These are phyloP conservation scores for Extremus antarcticus DNA, from an alignment of 495 filamentous ascomycete species.

Conservation along the genomic window DNA sequence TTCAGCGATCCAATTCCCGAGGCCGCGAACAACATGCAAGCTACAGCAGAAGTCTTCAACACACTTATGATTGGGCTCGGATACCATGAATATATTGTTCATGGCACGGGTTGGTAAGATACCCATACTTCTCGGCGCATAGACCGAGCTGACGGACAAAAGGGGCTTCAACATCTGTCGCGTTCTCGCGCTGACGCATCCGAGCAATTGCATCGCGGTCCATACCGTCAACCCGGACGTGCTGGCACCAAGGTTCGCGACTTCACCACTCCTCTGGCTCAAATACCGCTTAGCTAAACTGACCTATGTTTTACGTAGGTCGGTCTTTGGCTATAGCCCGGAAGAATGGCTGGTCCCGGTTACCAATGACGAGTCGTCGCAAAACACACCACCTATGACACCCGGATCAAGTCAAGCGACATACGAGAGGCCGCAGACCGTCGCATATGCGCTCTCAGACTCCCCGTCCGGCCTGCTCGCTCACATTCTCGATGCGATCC, in stretches of 20 bases:
- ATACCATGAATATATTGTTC: constrained; percentile 28
- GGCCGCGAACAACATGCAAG: constrained; percentile 25
- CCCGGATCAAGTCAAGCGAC: neutral
- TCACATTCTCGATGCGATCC: constrained; percentile 26
- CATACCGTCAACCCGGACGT: constrained; percentile 31
- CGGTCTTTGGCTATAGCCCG: constrained; percentile 27
- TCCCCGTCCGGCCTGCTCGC: constrained; percentile 29
- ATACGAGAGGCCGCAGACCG: constrained; percentile 25
- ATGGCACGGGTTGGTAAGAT: constrained; percentile 29
- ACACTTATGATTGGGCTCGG: constrained; percentile 29
- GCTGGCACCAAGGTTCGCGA: constrained; percentile 20
- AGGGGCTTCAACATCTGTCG: constrained; percentile 33
- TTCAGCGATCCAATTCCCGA: constrained; percentile 29
- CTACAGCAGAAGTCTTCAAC: constrained; percentile 27
- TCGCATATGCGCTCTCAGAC: constrained; percentile 30
- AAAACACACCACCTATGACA: constrained; percentile 1
- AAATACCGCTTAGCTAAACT: constrained; percentile 24
- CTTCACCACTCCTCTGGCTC: constrained; percentile 12
- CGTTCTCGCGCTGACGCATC: constrained; percentile 26
- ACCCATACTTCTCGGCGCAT: neutral
- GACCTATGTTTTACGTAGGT: constrained; percentile 17
- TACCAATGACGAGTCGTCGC: neutral
- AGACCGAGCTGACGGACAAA: constrained; percentile 5
- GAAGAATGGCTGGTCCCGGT: constrained; percentile 13
- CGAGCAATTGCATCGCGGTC: constrained; percentile 24